Evolutionary conservation across 306 rosid species (phyloP).

Genomic region (Notholithocarpus densiflorus): DNA sequence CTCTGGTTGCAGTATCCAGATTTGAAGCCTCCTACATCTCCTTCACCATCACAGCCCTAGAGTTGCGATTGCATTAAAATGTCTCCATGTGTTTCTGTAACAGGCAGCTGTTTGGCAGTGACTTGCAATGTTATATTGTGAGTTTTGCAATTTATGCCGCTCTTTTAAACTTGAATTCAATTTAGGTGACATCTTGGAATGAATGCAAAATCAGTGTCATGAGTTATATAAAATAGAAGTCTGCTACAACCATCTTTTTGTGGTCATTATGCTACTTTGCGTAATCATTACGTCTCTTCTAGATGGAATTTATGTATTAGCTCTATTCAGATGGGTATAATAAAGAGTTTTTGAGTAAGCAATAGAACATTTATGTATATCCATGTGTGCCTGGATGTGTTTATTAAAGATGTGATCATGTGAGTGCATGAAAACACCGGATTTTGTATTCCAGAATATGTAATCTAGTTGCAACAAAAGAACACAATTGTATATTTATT

Average conservation of each 20-base stretch:
- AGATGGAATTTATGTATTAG: slow-evolving; percentile 30
- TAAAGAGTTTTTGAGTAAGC: slow-evolving; percentile 26
- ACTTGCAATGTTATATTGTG: slow-evolving; percentile 1
- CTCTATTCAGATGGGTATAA: slow-evolving; percentile 24
- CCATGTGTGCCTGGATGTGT: slow-evolving; percentile 9
- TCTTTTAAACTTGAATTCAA: slow-evolving; percentile 20
- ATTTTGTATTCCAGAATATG: neutral
- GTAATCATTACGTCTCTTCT: slow-evolving; percentile 28
- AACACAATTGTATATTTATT: neutral
- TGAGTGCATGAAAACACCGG: neutral
- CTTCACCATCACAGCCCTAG: slow-evolving; percentile 88
- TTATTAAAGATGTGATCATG: neutral
- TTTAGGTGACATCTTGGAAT: slow-evolving; percentile 18
- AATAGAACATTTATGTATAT: slow-evolving; percentile 8
- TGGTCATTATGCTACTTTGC: slow-evolving; percentile 25
- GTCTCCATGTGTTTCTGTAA: slow-evolving; percentile 14
- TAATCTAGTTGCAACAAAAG: neutral
- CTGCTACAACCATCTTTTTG: slow-evolving; percentile 14
- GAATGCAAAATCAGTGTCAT: slow-evolving; percentile 12
- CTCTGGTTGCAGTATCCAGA: slow-evolving; percentile 81
- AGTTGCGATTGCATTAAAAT: slow-evolving; percentile 23
- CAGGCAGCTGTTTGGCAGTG: slow-evolving; percentile 25
- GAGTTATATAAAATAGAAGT: slow-evolving; percentile 20
- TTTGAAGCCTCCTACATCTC: slow-evolving; percentile 96
- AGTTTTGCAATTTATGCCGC: slow-evolving; percentile 21